These are phyloP conservation scores for Kluyveromyces marxianus DNA, from an alignment of 1,139 yeast genomes.

Conservation along the genomic window DNA sequence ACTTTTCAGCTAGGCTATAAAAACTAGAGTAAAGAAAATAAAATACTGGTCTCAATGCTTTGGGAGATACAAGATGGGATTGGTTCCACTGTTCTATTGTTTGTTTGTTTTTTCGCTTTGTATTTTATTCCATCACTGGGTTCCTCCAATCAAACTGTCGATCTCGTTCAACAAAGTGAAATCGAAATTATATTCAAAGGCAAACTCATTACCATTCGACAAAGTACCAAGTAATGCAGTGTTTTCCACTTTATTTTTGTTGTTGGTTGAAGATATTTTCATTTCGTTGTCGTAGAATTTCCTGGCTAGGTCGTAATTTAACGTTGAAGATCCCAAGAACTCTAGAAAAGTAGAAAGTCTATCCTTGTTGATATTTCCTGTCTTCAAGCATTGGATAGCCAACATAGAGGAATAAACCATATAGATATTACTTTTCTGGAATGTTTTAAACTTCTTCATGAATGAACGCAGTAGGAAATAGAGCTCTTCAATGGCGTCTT, in stretches of 20 bases:
- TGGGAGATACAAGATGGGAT: background rate
- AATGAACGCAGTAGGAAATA: slow-evolving; percentile 28
- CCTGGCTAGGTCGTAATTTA: slow-evolving; percentile 24
- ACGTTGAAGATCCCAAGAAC: slow-evolving; percentile 19
- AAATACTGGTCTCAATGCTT: too few species aligned
- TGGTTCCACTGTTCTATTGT: background rate
- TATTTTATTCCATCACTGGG: background rate
- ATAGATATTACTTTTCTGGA: slow-evolving; percentile 22
- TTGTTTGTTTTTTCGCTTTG: background rate
- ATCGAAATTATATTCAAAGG: slow-evolving; percentile 26
- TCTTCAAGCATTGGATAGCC: slow-evolving; percentile 25
- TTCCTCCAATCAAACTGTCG: slow-evolving; percentile 22
- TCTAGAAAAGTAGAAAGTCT: slow-evolving; percentile 14
- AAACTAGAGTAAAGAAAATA: too few species aligned
- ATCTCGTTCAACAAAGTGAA: slow-evolving; percentile 27
- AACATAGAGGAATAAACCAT: slow-evolving; percentile 26
- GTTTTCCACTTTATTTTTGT: slow-evolving; percentile 11
- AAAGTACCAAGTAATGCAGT: slow-evolving; percentile 22
- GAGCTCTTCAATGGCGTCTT: slow-evolving; percentile 29
- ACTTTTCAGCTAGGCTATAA: too few species aligned
- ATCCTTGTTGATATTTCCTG: slow-evolving; percentile 16
- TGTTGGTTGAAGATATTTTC: background rate
- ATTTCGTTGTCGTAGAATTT: slow-evolving; percentile 22
- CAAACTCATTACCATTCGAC: slow-evolving; percentile 25
- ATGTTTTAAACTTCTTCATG: slow-evolving; percentile 28